phyloP scores from a whole-genome alignment of 2,329 filamentous ascomycete genomes.

The Alternaria sp. region DNA sequence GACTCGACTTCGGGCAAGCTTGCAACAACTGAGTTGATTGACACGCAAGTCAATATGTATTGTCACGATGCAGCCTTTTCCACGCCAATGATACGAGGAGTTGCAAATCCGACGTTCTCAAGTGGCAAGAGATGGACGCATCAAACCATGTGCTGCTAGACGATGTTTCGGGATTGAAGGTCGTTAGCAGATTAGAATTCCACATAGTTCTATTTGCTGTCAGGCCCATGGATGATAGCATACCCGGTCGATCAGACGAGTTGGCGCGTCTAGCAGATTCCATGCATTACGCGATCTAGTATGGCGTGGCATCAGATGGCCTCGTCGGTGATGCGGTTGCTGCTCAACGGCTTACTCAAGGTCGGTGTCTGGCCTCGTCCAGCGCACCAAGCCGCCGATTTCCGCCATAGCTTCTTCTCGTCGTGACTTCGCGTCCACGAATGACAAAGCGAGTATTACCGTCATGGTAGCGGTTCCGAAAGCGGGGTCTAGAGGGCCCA shows the following conservation, averaged over 20 bases:
- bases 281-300: background rate
- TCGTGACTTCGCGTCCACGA: slow-evolving; percentile 21
- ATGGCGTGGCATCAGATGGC: slow-evolving; percentile 1
- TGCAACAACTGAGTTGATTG: background rate
- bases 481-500: slow-evolving; percentile 22
- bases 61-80: background rate
- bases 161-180: background rate
- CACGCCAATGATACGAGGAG: background rate
- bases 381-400: slow-evolving; percentile 7
- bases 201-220: background rate
- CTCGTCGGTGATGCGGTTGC: background rate
- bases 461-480: slow-evolving; percentile 18
- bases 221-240: background rate
- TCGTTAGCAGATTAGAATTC: background rate
- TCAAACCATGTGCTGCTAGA: background rate
- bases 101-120: background rate
- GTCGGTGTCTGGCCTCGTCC: slow-evolving; percentile 8
- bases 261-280: background rate
- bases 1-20: background rate
- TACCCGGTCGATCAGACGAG: background rate
- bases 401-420: slow-evolving; percentile 3
- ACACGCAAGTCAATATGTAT: background rate
- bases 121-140: background rate
- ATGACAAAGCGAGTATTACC: slow-evolving; percentile 12
- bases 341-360: slow-evolving; percentile 11